phyloP scores from a whole-genome alignment of 805 yeast species.

The Sugiyamaella americana region DNA sequence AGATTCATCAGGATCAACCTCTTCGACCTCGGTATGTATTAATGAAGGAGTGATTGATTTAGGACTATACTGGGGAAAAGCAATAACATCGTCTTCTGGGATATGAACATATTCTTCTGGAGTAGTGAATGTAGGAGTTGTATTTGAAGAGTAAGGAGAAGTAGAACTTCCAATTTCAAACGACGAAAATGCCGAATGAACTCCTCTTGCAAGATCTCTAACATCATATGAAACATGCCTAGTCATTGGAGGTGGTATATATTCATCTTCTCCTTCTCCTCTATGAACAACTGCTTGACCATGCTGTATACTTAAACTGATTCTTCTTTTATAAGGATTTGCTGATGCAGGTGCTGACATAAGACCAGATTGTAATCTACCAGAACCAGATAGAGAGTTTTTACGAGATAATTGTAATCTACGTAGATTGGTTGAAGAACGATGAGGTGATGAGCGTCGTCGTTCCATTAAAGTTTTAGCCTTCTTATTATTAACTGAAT shows the following conservation, averaged over 20 bases:
- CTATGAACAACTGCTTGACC: not conserved
- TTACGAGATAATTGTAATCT: not conserved
- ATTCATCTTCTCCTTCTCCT: not conserved
- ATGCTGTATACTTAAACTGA: slow-evolving; percentile 1
- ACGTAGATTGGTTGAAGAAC: not conserved
- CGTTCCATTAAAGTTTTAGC: slow-evolving; percentile 5
- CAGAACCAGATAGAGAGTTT: slow-evolving; percentile 4
- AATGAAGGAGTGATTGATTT: not conserved
- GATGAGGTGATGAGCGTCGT: slow-evolving; percentile 7
- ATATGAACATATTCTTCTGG: not conserved
- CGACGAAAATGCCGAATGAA: slow-evolving; percentile 2
- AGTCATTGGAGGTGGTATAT: slow-evolving; percentile 1
- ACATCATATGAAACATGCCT: slow-evolving; percentile 6
- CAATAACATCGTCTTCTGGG: not conserved
- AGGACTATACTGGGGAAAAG: not conserved
- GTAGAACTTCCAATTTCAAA: slow-evolving; percentile 1
- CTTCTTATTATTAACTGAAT: not conserved
- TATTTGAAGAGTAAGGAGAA: slow-evolving; percentile 7
- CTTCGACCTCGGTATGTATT: not conserved
- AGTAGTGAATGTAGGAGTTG: not conserved
- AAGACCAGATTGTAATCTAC: not conserved
- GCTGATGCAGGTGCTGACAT: slow-evolving; percentile 1
- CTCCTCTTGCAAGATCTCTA: not conserved
- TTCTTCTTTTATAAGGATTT: slow-evolving; percentile 2
- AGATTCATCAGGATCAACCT: not conserved